Conservation (phyloP, 345 rosid genomes). For the Adansonia digitata region DNA sequence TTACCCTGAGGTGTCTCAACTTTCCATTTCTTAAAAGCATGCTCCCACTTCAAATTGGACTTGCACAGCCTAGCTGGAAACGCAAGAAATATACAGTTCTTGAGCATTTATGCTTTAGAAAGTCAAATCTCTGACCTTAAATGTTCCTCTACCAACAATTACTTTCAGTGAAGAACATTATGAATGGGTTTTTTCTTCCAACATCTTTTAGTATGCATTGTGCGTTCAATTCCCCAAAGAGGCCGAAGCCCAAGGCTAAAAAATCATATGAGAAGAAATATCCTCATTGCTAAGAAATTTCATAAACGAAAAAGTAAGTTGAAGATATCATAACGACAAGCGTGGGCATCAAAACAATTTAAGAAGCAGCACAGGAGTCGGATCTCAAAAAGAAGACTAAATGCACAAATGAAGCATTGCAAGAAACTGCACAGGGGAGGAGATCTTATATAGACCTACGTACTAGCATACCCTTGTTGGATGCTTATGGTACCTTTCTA, state of each 20-base stretch:
- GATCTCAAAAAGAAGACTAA: not conserved
- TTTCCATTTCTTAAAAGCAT: slow-evolving; percentile 70
- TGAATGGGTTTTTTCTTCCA: not conserved
- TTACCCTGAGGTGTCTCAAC: slow-evolving; percentile 78
- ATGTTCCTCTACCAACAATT: not conserved
- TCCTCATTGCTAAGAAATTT: not conserved
- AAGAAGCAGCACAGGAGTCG: not conserved
- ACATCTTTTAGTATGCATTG: not conserved
- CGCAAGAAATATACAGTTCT: slow-evolving; percentile 17
- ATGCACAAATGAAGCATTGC: not conserved
- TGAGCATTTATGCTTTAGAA: slow-evolving; percentile 3
- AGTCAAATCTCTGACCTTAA: not conserved
- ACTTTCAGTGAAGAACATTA: not conserved
- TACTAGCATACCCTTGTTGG: not conserved
- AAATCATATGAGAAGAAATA: not conserved
- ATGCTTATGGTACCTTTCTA: not conserved
- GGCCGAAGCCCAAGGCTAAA: not conserved
- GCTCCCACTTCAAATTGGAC: slow-evolving; percentile 60
- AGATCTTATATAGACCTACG: slow-evolving; percentile 3
- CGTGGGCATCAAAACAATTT: not conserved
- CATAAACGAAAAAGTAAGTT: slow-evolving; percentile 3
- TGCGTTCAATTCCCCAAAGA: not conserved
- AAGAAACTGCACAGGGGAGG: not conserved
- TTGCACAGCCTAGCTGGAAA: slow-evolving; percentile 75
- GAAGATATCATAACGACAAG: not conserved